These are phyloP conservation scores for Tylopilus balloui DNA, from an alignment of 768 basidiomycete species.

Conservation along the genomic window DNA sequence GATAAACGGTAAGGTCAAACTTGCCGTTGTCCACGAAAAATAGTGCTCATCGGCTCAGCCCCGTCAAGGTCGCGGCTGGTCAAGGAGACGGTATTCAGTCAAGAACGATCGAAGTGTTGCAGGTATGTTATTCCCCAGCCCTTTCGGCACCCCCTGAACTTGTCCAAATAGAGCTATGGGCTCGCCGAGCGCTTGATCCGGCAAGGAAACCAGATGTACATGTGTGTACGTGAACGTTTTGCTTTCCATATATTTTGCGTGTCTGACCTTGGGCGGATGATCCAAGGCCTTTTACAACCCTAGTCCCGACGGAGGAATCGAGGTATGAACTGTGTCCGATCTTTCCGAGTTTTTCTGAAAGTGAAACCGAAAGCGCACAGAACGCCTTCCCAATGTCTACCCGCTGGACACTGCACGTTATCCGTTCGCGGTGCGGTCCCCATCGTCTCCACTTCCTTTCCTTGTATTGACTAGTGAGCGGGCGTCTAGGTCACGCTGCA, in stretches of 20 bases:
- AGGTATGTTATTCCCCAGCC: background rate
- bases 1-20: background rate
- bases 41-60: background rate
- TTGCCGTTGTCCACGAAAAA: background rate
- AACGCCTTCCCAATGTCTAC: slow-evolving; percentile 56
- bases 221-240: slow-evolving; percentile 43
- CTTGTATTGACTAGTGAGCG: background rate
- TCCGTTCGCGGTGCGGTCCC: slow-evolving; percentile 56
- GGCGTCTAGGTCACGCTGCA: slow-evolving; percentile 32
- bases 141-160: background rate
- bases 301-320: slow-evolving; percentile 50
- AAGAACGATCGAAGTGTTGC: background rate
- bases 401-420: slow-evolving; percentile 58
- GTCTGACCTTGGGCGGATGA: background rate
- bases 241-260: background rate
- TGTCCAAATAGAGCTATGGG: background rate
- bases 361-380: slow-evolving; percentile 46
- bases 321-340: slow-evolving; percentile 35
- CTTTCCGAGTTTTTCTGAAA: background rate
- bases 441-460: background rate
- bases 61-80: background rate
- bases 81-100: background rate
- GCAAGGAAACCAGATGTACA: slow-evolving; percentile 63
- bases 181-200: slow-evolving; percentile 50
- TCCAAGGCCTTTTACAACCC: slow-evolving; percentile 70